phyloP scores from a whole-genome alignment of 23 red algal genomes.

The Chondrus crispus region DNA sequence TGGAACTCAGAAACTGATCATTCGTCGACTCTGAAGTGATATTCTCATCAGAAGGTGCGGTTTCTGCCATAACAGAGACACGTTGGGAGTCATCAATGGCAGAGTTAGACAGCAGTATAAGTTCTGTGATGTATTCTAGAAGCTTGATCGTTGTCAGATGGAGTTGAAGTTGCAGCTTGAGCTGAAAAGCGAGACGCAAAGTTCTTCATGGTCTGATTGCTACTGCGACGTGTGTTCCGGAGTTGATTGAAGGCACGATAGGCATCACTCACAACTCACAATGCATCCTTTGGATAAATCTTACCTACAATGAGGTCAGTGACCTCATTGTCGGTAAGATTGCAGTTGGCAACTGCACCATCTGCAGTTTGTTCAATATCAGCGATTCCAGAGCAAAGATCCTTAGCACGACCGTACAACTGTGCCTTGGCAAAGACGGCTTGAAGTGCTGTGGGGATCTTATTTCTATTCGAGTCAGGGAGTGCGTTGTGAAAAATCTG shows the following conservation, averaged over 20 bases:
- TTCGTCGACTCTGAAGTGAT: background rate
- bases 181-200: conserved; percentile 2
- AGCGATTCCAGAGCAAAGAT: background rate
- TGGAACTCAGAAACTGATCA: background rate
- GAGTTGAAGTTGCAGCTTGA: conserved; percentile 11
- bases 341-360: background rate
- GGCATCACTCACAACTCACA: background rate
- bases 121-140: too few species aligned
- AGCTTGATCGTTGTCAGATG: background rate
- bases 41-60: background rate
- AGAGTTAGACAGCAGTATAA: too few species aligned
- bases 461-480: conserved; percentile 15
- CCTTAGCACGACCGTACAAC: background rate
- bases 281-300: conserved; percentile 4
- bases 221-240: background rate
- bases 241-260: conserved; percentile 15
- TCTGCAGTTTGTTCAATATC: background rate
- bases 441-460: background rate
- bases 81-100: too few species aligned
- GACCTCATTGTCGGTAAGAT: background rate
- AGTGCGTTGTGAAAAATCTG: conserved; percentile 11
- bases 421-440: background rate
- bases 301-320: background rate
- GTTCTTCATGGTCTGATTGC: conserved; percentile 11
- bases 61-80: background rate